Evolutionary conservation across 2,329 filamentous ascomycete genomes (phyloP), one percentile per base, ranked within the genome.

Genomic region (Aspergillus flavus): DNA sequence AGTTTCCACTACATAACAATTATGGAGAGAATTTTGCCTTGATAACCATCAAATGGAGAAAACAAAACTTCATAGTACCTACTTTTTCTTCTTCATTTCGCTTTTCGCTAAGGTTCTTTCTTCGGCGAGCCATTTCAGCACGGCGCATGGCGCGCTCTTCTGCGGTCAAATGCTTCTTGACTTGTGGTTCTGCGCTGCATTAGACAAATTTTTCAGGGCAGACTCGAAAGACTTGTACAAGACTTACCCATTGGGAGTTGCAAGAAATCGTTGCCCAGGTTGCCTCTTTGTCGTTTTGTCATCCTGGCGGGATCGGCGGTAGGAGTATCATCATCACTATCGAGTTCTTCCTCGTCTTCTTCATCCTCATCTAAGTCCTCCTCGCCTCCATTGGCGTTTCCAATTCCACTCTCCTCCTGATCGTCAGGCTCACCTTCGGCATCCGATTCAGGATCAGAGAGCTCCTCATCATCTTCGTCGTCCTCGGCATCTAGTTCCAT

Each of bases 21-120:
- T 32, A 50, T 3, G 19, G 43, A 57, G 21, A 26, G 14, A 28
- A 23, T 39, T 54, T 28, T 5, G 9, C 16, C 21, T 39, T 28
- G 32, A 21, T 39, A 23, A 14, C 4, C 28, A 39, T 21, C 19
- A 11, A 26, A 46, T n/a, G 7, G 19, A 1, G 30, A 21, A 55
- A 14, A 30, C 6, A 56, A 12, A 30, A 28, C 7, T 23, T 11
- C 21, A 6, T 5, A n/a, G 11, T 60, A 86, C 87, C 34, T 72
- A 89, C 89, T 84, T 92, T 92, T 76, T 92, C 90, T 78, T 92
- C 90, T 71, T 92, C 89, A 61, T 91, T 90, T n/a, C 89, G 85
- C 79, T 91, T 91, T 78, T 92, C 90, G 62, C 87, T 90, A 36
- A 92, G 81, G 67, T 92, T 91, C 79, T 92, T 92, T 64, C 90